Base-by-base conservation (phyloP, 1,139 yeast genomes). In the Pichiaceae sp. region DNA sequence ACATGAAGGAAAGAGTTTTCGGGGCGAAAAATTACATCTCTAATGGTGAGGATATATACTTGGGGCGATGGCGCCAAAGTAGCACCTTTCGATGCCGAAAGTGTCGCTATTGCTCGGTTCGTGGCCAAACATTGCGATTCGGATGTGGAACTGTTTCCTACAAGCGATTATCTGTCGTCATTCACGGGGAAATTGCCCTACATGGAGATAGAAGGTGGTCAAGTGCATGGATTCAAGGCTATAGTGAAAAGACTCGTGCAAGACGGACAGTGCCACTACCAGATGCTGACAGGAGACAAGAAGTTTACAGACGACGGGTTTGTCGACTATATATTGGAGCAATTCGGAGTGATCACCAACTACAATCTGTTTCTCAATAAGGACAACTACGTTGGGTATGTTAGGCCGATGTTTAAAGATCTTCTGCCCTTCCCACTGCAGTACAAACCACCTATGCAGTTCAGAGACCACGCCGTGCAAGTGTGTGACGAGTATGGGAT, bases 341-440 rank as follows among this genome's bases (percentile, higher is more conserved):
- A 64, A 28, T 50, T 76, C 25, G 59, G 63, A 12, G 56, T 64
- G 23, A 59, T 78, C 28, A 73, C 82, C 25, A 72, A 70, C 40
- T 84, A 79, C 57, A 73, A 76, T 39, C 56, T 79, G 31, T 85
- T 71, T 49, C 60, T 79, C 35, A 72, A 78, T 47, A 64, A 69
- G 26, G 62, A 61, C 25, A 84, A 84, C 58, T 85, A 81, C 56
- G 86, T 77, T 44, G 54, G 64, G n/a, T 74, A 70, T 41, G 75
- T 89, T 1, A 64, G 93, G 38, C 77, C 78, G 33, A 55, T 73
- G 20, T 78, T 81, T 52, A 64, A 72, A 27, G 48, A 61, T 3
- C 66, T 76, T 43, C 62, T 84, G 26, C 85, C 91, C 3, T 85
- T 85, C 59, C 95, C 95, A 4, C 75, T 84, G 79, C 89, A 85